Conservation (phyloP, 2,329 filamentous ascomycete species). For the Hirsutella rhossiliensis region DNA sequence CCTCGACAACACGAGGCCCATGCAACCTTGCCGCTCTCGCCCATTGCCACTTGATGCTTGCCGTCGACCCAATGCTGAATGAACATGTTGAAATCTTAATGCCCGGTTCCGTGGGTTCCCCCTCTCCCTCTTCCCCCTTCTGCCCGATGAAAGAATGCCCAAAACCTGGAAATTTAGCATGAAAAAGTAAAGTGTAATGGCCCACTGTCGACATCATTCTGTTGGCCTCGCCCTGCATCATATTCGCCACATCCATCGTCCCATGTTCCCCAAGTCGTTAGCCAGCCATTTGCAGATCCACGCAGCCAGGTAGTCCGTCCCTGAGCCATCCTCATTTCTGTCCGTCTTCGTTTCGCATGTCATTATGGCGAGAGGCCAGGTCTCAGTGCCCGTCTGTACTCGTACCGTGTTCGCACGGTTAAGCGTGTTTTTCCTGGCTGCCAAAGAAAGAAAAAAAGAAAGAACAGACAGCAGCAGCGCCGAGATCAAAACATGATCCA, state of each 20-base stretch:
- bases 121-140: neutral
- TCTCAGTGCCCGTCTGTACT: neutral
- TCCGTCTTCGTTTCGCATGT: neutral
- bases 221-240: too few relatives aligned
- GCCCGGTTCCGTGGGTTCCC: neutral
- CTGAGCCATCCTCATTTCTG: too few relatives aligned
- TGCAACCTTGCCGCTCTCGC: neutral
- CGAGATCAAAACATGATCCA: conserved; percentile 51
- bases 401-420: too few relatives aligned
- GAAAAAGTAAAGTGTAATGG: too few relatives aligned
- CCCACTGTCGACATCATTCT: too few relatives aligned
- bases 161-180: too few relatives aligned
- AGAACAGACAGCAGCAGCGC: neutral
- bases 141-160: neutral
- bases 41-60: neutral
- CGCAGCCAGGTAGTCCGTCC: too few relatives aligned
- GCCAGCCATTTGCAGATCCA: too few relatives aligned
- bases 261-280: too few relatives aligned
- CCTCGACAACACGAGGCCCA: neutral
- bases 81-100: neutral
- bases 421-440: neutral
- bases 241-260: too few relatives aligned
- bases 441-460: neutral
- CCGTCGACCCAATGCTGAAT: neutral
- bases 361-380: neutral